phyloP scores from a whole-genome alignment of 2,329 filamentous ascomycete genomes.

The Fusarium mangiferae region DNA sequence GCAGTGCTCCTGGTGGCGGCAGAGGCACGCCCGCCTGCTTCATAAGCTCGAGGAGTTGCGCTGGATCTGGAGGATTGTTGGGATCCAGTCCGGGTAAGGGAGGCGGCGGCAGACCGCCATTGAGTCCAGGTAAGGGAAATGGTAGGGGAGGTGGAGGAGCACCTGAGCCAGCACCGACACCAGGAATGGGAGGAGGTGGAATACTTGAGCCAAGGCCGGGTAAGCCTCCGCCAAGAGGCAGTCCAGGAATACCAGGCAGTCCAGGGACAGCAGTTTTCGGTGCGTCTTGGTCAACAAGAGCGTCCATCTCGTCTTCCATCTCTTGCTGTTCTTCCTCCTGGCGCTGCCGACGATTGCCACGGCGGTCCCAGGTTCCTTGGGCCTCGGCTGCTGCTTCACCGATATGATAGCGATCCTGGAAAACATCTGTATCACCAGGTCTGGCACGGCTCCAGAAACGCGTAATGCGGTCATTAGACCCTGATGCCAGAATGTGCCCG shows the following conservation, averaged over 20 bases:
- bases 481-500: conserved; percentile 93
- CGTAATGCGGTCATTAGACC: conserved; percentile 95
- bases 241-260: conserved; percentile 68
- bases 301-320: conserved; percentile 91
- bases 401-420: conserved; percentile 94
- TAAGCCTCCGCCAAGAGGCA: conserved; percentile 56
- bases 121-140: conserved; percentile 62
- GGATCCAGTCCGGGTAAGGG: conserved; percentile 67
- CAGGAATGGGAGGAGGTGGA: conserved; percentile 60
- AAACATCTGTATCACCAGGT: conserved; percentile 85
- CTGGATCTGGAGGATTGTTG: conserved; percentile 69
- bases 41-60: conserved; percentile 72
- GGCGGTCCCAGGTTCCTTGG: conserved; percentile 91
- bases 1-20: conserved; percentile 61
- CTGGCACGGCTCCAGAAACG: conserved; percentile 94
- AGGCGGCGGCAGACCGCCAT: conserved; percentile 57
- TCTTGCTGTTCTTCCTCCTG: conserved; percentile 96
- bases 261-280: conserved; percentile 54
- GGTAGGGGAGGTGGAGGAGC: conserved; percentile 61
- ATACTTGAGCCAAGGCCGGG: conserved; percentile 57
- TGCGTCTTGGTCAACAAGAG: conserved; percentile 89
- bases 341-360: conserved; percentile 79
- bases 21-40: conserved; percentile 71
- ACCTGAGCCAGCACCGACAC: conserved; percentile 56
- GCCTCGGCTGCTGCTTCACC: conserved; percentile 93